Base-by-base conservation (phyloP, 108 stramenopile genomes). In the Nitzschia sp. region DNA sequence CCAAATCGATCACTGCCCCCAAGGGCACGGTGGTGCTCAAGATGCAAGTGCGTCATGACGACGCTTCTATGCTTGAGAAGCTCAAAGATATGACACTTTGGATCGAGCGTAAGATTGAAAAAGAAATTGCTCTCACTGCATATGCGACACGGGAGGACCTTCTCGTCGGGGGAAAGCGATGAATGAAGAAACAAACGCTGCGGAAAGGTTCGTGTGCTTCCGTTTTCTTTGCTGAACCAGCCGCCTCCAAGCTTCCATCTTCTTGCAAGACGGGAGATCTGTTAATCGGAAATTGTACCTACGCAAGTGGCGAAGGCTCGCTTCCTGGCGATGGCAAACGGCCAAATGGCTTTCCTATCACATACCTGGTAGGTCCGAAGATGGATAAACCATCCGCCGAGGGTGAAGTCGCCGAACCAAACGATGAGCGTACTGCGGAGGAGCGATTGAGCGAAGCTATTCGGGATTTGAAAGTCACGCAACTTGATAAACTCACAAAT, bases 391-490 rank as follows among this genome's bases (percentile, higher is more conserved):
- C 62, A 30, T 34, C 73, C 13, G 17, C 53, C 15, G 76, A 64
- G 17, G 26, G 19, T 15, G 69, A 74, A 11, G 63, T 50, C 15
- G 38, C 52, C 2, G 71, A 66, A 32, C 69, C 68, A 2, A 77
- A 85, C 54, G 84, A 85, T 64, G 71, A 78, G 33, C 73, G 84
- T 25, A 76, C 38, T 34, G 52, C 52, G 33, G 44, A 69, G 17
- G 78, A 85, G 50, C 80, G 78, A 64, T 34, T 85, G 6, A 58
- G 73, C 3, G 80, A 85, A 45, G 84, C 79, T 4, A 50, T 81
- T 36, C 73, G 73, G 22, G 70, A 66, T 53, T 46, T 62, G 53
- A 78, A 76, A 52, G 54, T 85, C 15, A 72, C 30, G 2, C 70
- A 80, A 17, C 66, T 85, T 1, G 62, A 53, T 13, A 85, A 81